Conservation (phyloP, 805 yeast genomes). For the Maudiozyma pseudohumilis region DNA sequence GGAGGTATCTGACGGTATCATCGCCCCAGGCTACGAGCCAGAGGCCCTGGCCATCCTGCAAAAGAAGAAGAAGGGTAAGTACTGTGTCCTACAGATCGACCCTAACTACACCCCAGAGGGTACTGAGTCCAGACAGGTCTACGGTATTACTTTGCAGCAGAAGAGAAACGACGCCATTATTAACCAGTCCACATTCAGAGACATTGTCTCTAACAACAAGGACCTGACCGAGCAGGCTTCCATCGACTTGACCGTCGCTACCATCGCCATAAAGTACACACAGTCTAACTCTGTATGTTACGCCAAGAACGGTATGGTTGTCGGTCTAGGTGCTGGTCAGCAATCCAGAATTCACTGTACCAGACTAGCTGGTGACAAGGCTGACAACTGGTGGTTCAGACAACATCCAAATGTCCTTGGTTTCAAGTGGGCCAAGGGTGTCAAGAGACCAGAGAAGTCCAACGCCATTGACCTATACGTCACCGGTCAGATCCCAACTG, state of each 20-base stretch:
- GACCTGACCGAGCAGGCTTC: conserved; percentile 82
- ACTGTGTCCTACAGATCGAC: conserved; percentile 90
- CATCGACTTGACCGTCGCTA: conserved; percentile 89
- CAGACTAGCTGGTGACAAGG: conserved; percentile 97
- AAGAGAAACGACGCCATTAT: conserved; percentile 96
- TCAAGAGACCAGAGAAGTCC: conserved; percentile 96
- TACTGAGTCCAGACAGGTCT: conserved; percentile 85
- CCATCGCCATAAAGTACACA: conserved; percentile 95
- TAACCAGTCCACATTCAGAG: conserved; percentile 80
- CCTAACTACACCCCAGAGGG: conserved; percentile 79
- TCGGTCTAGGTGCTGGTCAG: conserved; percentile 98
- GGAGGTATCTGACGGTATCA: conserved; percentile 96
- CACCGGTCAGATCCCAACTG: conserved; percentile 79
- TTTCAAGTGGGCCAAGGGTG: conserved; percentile 96
- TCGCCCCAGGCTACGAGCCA: conserved; percentile 92
- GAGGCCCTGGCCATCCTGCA: conserved; percentile 83
- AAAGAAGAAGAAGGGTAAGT: conserved; percentile 93
- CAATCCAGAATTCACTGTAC: conserved; percentile 98
- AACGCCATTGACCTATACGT: conserved; percentile 93
- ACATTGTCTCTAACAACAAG: conserved; percentile 80
- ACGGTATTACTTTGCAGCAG: conserved; percentile 89
- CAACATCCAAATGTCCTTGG: conserved; percentile 91
- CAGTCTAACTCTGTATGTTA: conserved; percentile 97
- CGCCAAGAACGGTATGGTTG: conserved; percentile 97
- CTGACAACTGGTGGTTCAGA: conserved; percentile 99